Evolutionary conservation across 352 stramenopile species (phyloP), one percentile per base, ranked within the genome.

Genomic region (Elongisporangium undulatum): DNA sequence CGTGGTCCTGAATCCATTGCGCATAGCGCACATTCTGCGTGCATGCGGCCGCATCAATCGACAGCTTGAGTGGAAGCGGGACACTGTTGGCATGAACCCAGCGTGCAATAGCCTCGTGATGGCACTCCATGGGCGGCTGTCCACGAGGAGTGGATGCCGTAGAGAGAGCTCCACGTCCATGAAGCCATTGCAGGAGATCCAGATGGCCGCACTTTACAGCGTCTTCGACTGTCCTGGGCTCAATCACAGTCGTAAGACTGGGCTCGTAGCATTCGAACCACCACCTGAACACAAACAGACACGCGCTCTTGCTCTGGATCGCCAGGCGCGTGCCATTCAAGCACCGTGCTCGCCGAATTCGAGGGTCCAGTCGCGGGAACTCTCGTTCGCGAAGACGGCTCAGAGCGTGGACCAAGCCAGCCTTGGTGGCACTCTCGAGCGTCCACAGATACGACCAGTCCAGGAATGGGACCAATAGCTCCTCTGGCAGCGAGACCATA

Each of bases 11-110:
- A 41, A 41, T 41, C 29, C 29, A 41, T 41, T 41, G 29, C 29
- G 29, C 29, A 13, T 41, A 41, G 2, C 29, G 8, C 9, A 41
- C 1, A 41, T 41, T 41, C 4, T 41, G 29, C 9, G 8, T 15
- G 13, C 29, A 9, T 15, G 29, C 29, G 8, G 29, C 29, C 9
- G 29, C 29, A 13, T 41, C 29, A 41, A 41, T 15, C 5, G 29
- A 41, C 29, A 41, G 82, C 66, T 64, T 82, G 83, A 6, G 77
- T 75, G 10, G 70, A 61, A 23, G 68, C 49, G 21, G 76, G 74
- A 55, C 71, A 84, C 23, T 74, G 69, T 59, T 39, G 55, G 63
- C 23, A 41, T 72, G 64, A 24, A 87, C 58, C 66, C 71, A 84
- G 24, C 77, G 45, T n/a, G 82, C 63, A 7, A 80, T 57, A 10